Percentiles rank a stretch among this genome's conserved stretches.
phyloP scores from a whole-genome alignment of 805 yeast species.

The Starmerella bombicola region DNA sequence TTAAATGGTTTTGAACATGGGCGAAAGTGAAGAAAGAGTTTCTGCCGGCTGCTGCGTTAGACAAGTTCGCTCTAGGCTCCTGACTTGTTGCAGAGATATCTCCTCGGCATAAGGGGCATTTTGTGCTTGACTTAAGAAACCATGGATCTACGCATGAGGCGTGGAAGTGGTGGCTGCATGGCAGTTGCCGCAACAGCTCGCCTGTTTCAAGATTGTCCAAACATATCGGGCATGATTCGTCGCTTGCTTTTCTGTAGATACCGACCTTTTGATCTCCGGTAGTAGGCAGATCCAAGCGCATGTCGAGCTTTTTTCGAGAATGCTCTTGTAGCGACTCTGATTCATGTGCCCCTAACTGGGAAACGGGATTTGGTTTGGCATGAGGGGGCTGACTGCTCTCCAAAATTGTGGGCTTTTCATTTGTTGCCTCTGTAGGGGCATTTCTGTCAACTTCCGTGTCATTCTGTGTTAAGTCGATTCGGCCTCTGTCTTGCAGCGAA shows the following conservation, averaged over 20 bases:
- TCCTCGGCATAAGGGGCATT: conserved; percentile 74
- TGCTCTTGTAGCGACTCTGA: background rate
- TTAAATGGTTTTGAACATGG: too few relatives aligned
- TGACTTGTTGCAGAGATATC: conserved; percentile 34
- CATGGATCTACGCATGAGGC: conserved; percentile 73
- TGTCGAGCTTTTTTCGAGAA: background rate
- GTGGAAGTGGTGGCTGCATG: conserved; percentile 79
- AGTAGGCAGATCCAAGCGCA: background rate
- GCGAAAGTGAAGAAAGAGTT: too few relatives aligned
- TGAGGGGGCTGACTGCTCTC: too few relatives aligned
- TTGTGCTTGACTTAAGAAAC: conserved; percentile 60
- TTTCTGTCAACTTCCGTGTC: too few relatives aligned
- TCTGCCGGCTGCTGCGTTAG: too few relatives aligned
- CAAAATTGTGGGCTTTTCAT: too few relatives aligned
- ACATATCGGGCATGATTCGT: conserved; percentile 57
- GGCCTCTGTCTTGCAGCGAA: too few relatives aligned
- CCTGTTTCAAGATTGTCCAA: conserved; percentile 52
- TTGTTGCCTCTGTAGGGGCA: too few relatives aligned
- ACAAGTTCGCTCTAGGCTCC: too few relatives aligned
- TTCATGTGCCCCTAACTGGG: too few relatives aligned
- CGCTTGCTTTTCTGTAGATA: conserved; percentile 3
- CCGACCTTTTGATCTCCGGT: background rate
- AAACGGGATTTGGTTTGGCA: background rate
- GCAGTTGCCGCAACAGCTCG: conserved; percentile 50
- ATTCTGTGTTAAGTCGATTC: too few relatives aligned